A percentile compares a stretch with the other conserved stretches of the same genome.
phyloP scores from a whole-genome alignment of 2,329 filamentous ascomycete species.

The Penicillium sp. region DNA sequence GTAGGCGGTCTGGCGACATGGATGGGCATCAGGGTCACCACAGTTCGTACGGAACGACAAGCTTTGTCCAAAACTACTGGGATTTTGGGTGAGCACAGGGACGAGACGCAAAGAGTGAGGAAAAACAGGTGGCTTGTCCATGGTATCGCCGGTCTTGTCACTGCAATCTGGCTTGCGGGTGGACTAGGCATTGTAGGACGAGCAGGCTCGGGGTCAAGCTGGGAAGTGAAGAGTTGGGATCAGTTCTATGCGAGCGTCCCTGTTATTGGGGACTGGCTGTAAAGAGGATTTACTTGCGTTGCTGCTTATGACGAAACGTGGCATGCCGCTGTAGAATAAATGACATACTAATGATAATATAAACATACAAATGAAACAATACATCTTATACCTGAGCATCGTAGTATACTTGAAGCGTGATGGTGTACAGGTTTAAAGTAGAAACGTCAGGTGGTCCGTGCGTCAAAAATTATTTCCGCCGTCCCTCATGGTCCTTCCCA shows the following conservation, averaged over 20 bases:
- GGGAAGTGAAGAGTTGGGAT: conserved; percentile 78
- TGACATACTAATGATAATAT: neutral
- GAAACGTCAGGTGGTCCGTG: neutral
- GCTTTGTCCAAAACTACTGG: conserved; percentile 28
- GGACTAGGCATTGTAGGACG: conserved; percentile 73
- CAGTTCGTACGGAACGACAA: conserved; percentile 24
- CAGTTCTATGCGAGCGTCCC: conserved; percentile 63
- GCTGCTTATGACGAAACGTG: conserved; percentile 7
- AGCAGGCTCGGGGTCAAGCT: conserved; percentile 66
- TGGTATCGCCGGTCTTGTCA: conserved; percentile 54
- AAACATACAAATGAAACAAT: neutral
- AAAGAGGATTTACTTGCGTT: neutral
- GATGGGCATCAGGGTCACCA: conserved; percentile 55
- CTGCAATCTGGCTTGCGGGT: conserved; percentile 74
- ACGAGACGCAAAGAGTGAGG: conserved; percentile 52
- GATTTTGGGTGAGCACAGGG: conserved; percentile 45
- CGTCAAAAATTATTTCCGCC: neutral
- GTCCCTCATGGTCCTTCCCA: neutral
- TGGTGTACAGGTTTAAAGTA: neutral
- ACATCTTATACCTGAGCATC: too few species aligned
- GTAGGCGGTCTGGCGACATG: conserved; percentile 83
- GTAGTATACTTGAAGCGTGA: too few species aligned
- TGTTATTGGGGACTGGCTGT: conserved; percentile 52
- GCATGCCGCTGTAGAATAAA: conserved; percentile 5
- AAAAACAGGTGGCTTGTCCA: conserved; percentile 70